phyloP scores from a whole-genome alignment of 73 alveolate species.

The Loxodes magnus region DNA sequence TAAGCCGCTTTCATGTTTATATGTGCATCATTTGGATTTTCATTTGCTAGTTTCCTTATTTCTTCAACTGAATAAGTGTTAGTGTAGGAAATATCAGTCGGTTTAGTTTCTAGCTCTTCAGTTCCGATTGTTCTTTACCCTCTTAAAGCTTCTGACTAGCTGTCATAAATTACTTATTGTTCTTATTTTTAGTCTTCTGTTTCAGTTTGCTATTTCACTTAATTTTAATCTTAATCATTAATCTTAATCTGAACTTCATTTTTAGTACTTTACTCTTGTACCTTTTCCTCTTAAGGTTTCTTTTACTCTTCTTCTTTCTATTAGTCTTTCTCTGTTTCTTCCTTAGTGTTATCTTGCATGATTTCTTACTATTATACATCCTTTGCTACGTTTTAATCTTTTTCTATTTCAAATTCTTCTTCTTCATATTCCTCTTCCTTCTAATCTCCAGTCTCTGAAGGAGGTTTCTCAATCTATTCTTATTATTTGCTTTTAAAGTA shows the following conservation, averaged over 20 bases:
- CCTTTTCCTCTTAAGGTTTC: too few relatives aligned
- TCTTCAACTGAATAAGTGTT: not conserved
- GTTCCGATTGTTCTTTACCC: not conserved
- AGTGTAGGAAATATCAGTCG: not conserved
- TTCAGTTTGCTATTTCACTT: not conserved
- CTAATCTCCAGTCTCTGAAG: too few relatives aligned
- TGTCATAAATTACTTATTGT: not conserved
- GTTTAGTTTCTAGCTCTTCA: not conserved
- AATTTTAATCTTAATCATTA: not conserved
- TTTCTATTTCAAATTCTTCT: too few relatives aligned
- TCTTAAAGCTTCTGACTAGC: not conserved
- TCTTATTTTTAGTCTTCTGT: not conserved
- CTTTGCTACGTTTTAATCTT: too few relatives aligned
- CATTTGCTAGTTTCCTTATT: not conserved
- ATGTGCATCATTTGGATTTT: not conserved
- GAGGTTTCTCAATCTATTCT: too few relatives aligned
- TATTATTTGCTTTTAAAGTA: too few relatives aligned
- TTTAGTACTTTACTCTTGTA: too few relatives aligned
- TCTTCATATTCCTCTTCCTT: too few relatives aligned
- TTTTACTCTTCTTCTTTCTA: not conserved
- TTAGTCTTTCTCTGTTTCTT: not conserved
- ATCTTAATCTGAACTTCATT: too few relatives aligned
- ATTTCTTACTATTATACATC: not conserved
- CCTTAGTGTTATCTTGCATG: not conserved
- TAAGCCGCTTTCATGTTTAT: slow-evolving; percentile 1